A percentile compares a stretch with the other conserved stretches of the same genome.
Conservation (phyloP, 2,329 filamentous ascomycete genomes). For the Botrytis tulipae region DNA sequence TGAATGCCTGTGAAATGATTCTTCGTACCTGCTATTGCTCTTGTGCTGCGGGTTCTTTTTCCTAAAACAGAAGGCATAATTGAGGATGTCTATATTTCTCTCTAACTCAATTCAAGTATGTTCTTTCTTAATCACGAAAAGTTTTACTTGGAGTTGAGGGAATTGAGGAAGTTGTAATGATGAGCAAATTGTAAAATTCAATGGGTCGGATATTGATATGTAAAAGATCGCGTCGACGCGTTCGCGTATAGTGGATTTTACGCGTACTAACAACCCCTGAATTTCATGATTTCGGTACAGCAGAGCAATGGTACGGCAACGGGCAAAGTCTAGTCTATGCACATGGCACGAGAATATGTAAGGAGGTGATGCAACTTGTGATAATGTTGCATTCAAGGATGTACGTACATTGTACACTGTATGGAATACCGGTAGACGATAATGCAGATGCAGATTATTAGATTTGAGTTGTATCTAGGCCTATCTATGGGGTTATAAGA, state of each 20-base stretch:
- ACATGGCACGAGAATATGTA: background rate
- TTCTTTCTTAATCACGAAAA: conserved; percentile 22
- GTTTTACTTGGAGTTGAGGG: conserved; percentile 9
- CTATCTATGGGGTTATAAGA: background rate
- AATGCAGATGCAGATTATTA: background rate
- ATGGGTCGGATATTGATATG: conserved; percentile 1
- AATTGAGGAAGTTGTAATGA: conserved; percentile 15
- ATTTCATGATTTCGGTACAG: background rate
- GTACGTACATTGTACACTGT: background rate
- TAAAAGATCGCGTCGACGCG: conserved; percentile 7
- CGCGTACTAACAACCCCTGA: conserved; percentile 8
- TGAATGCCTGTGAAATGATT: conserved; percentile 19
- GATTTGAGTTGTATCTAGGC: background rate
- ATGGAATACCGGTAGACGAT: background rate
- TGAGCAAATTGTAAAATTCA: background rate
- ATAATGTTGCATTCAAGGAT: background rate
- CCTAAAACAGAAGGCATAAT: conserved; percentile 45
- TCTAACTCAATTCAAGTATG: conserved; percentile 15
- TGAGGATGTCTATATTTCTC: background rate
- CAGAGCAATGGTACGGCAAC: conserved; percentile 4
- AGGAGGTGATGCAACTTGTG: background rate
- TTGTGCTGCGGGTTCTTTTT: conserved; percentile 46
- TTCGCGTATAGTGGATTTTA: conserved; percentile 15
- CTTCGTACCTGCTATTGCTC: conserved; percentile 41
- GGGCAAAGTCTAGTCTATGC: background rate